Evolutionary conservation across 2,329 filamentous ascomycete species (phyloP).

Genomic region (Chrysoporthe cubensis): DNA sequence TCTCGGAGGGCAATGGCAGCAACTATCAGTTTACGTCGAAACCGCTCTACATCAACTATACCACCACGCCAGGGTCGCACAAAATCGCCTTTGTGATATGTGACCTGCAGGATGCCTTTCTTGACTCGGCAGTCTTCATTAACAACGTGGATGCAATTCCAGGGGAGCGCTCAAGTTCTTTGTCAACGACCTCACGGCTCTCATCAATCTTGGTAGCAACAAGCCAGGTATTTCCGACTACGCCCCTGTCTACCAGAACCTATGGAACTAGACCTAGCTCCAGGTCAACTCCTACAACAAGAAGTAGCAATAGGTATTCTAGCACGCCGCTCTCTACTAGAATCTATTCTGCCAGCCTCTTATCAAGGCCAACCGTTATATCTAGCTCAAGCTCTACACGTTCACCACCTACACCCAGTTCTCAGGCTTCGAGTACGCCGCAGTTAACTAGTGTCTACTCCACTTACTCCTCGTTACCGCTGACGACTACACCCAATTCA

Average conservation of each 20-base stretch:
- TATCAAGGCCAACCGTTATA: background rate
- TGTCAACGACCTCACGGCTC: background rate
- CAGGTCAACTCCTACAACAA: background rate
- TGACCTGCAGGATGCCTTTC: slow-evolving; percentile 7
- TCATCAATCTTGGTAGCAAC: background rate
- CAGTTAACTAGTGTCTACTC: background rate
- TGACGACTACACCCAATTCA: background rate
- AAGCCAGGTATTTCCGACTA: no score
- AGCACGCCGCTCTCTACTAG: background rate
- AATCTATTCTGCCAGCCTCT: background rate
- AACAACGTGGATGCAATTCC: slow-evolving; percentile 5
- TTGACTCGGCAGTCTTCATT: slow-evolving; percentile 3
- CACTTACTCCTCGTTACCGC: background rate
- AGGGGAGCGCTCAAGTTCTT: background rate
- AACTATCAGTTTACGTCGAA: background rate
- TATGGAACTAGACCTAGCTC: background rate
- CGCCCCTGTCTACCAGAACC: background rate
- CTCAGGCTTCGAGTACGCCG: background rate
- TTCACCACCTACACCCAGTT: background rate
- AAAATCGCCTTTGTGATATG: background rate
- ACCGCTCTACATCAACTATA: slow-evolving; percentile 7
- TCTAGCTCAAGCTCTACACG: background rate
- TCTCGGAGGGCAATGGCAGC: background rate
- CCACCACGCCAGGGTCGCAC: background rate
- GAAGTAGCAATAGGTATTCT: background rate